phyloP scores from a whole-genome alignment of 129 eudicot species.

The Logfia minima region DNA sequence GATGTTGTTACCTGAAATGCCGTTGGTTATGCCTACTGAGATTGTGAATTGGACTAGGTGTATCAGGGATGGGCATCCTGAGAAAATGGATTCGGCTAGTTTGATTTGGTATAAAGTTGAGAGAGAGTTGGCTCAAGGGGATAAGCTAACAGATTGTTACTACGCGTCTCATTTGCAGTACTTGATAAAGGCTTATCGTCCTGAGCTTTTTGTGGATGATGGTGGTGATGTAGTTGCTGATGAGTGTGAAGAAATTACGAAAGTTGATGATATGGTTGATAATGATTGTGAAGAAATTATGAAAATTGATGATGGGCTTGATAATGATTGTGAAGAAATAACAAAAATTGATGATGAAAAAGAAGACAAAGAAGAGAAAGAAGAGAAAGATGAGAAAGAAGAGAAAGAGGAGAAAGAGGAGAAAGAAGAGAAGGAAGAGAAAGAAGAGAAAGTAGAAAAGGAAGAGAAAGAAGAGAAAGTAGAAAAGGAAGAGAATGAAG shows the following conservation, averaged over 20 bases:
- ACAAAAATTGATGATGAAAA: not conserved
- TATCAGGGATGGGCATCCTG: slow-evolving; percentile 73
- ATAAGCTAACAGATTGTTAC: slow-evolving; percentile 51
- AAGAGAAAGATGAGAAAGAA: not conserved
- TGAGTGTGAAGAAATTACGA: slow-evolving; percentile 33
- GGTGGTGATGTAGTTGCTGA: slow-evolving; percentile 25
- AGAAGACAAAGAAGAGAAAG: not conserved
- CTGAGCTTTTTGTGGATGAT: slow-evolving; percentile 32
- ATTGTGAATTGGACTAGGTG: slow-evolving; percentile 47
- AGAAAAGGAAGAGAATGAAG: not conserved
- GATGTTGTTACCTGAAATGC: slow-evolving; percentile 72
- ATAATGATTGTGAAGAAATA: not conserved
- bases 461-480: not conserved
- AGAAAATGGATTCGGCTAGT: slow-evolving; percentile 76
- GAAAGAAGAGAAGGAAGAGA: not conserved
- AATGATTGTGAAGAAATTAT: not conserved
- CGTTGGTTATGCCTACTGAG: slow-evolving; percentile 58
- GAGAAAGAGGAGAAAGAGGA: not conserved
- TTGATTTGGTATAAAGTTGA: slow-evolving; percentile 87
- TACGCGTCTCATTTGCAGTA: slow-evolving; percentile 88
- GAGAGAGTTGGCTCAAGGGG: slow-evolving; percentile 65
- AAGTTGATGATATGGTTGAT: not conserved
- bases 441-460: not conserved
- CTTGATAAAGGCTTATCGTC: slow-evolving; percentile 53
- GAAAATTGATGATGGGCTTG: not conserved